A percentile compares a stretch with the other conserved stretches of the same genome.
These are phyloP conservation scores for Calonectria pteridis DNA, from an alignment of 2,329 filamentous ascomycete species.

Conservation along the genomic window DNA sequence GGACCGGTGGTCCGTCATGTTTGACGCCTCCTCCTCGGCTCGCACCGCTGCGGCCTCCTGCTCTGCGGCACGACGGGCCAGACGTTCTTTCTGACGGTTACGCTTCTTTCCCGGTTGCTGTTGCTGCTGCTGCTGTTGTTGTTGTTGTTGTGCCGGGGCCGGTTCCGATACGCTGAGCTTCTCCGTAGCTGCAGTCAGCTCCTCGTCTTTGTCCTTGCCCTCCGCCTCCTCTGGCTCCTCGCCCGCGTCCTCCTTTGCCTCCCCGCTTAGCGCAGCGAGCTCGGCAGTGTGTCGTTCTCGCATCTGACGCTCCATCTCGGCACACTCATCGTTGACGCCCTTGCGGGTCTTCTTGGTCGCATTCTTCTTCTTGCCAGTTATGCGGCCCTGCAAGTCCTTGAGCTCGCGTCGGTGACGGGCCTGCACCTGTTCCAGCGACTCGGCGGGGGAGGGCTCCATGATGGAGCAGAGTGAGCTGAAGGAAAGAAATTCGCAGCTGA, in stretches of 20 bases:
- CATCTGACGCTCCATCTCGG: constrained; percentile 74
- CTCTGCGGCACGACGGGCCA: constrained; percentile 90
- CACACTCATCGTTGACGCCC: constrained; percentile 82
- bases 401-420: constrained; percentile 89
- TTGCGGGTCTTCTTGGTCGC: constrained; percentile 89
- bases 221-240: constrained; percentile 33
- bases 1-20: constrained; percentile 79
- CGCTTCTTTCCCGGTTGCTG: constrained; percentile 73
- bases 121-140: constrained; percentile 22
- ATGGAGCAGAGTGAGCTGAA: background rate
- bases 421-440: constrained; percentile 81
- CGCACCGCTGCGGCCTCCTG: constrained; percentile 75
- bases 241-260: constrained; percentile 34
- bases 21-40: constrained; percentile 81
- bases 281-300: constrained; percentile 77
- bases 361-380: constrained; percentile 97
- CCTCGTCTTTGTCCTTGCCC: constrained; percentile 33
- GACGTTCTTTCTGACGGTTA: constrained; percentile 90
- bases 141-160: background rate
- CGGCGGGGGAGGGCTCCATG: constrained; percentile 38
- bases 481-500: background rate
- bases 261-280: constrained; percentile 57
- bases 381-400: constrained; percentile 84
- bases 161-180: constrained; percentile 38
- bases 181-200: constrained; percentile 35